Percentiles rank a stretch among this genome's conserved stretches.
These are phyloP conservation scores for Hypoxylon sp. DNA, from an alignment of 2,329 filamentous ascomycete genomes.

Conservation along the genomic window DNA sequence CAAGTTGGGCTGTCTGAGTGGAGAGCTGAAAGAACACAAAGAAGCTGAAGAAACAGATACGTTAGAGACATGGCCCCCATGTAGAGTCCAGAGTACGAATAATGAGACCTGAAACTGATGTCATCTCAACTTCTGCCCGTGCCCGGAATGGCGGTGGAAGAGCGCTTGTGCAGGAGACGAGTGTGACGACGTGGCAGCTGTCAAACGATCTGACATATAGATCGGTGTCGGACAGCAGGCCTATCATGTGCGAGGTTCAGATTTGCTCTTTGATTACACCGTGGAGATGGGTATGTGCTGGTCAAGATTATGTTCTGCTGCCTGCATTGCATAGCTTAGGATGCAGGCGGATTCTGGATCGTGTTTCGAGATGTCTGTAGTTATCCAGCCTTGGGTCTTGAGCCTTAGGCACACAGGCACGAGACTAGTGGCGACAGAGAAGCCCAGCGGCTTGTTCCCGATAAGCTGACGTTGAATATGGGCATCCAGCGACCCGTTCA, in stretches of 20 bases:
- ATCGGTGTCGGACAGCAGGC: conserved; percentile 12
- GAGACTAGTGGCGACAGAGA: conserved; percentile 17
- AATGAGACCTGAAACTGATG: conserved; percentile 29
- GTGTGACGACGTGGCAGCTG: conserved; percentile 22
- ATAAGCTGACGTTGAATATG: conserved; percentile 20
- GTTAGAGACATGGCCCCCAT: conserved; percentile 13
- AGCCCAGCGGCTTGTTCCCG: conserved; percentile 9
- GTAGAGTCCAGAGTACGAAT: conserved; percentile 14
- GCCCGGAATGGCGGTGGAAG: conserved; percentile 31
- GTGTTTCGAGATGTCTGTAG: conserved; percentile 31
- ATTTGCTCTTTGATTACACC: conserved; percentile 11
- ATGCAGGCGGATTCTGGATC: conserved; percentile 22
- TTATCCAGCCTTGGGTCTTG: conserved; percentile 17
- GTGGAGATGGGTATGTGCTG: conserved; percentile 1
- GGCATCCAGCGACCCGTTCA: conserved; percentile 18
- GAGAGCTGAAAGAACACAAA: conserved; percentile 23
- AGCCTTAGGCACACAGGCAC: too few relatives aligned
- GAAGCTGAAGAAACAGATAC: conserved; percentile 22
- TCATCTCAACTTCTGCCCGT: conserved; percentile 27
- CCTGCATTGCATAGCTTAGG: conserved; percentile 24
- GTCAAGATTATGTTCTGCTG: too few relatives aligned
- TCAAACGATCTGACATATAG: conserved; percentile 19
- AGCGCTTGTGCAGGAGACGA: conserved; percentile 19
- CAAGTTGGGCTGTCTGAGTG: conserved; percentile 11
- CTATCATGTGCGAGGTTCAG: conserved; percentile 32